phyloP scores from a whole-genome alignment of 2,329 filamentous ascomycete genomes.

The Phialophora verrucosa region DNA sequence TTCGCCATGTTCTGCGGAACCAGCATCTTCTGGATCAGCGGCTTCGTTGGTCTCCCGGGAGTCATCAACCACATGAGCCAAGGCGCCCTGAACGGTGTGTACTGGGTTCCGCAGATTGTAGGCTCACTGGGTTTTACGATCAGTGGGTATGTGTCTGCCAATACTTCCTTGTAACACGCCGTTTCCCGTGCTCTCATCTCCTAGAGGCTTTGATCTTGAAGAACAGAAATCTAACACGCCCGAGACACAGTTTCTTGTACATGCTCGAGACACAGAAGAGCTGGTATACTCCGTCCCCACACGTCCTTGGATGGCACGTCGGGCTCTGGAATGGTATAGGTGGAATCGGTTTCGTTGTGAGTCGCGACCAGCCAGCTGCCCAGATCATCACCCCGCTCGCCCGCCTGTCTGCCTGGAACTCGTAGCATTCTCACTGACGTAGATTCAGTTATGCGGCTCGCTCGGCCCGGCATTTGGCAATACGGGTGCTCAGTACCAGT shows the following conservation, averaged over 20 bases:
- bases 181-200: background rate
- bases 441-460: background rate
- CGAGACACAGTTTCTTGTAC: background rate
- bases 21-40: conserved; percentile 5
- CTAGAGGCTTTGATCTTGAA: background rate
- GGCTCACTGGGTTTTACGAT: background rate
- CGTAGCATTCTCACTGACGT: background rate
- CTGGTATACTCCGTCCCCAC: background rate
- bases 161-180: background rate
- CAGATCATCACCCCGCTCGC: background rate
- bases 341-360: conserved; percentile 1
- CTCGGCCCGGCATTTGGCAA: background rate
- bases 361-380: background rate
- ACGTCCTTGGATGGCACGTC: conserved; percentile 5
- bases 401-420: background rate
- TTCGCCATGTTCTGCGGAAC: conserved; percentile 3
- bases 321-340: conserved; percentile 1
- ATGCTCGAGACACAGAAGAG: conserved; percentile 2
- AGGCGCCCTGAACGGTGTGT: background rate
- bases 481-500: background rate
- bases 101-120: conserved; percentile 1
- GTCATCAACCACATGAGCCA: background rate
- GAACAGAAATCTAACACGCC: background rate
- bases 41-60: background rate
- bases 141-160: background rate